Percentiles rank a stretch among this genome's conserved stretches.
phyloP scores from a whole-genome alignment of 805 yeast genomes.

The Ogataea dorogensis region DNA sequence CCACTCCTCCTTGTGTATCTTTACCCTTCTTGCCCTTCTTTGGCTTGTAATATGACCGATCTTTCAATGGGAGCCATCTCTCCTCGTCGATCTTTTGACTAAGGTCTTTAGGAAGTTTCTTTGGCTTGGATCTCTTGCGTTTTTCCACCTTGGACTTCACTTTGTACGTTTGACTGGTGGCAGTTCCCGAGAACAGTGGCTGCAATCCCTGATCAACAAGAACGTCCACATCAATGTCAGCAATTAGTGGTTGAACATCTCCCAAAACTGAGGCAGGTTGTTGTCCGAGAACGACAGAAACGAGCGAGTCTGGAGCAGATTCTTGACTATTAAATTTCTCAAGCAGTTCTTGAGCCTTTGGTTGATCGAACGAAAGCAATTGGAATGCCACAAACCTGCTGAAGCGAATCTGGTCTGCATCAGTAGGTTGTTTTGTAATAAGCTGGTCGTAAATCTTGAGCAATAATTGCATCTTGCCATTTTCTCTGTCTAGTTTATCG shows the following conservation, averaged over 20 bases:
- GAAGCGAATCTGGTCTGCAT: slow-evolving; percentile 26
- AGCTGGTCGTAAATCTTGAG: slow-evolving; percentile 29
- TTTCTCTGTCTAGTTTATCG: slow-evolving; percentile 42
- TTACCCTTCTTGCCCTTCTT: slow-evolving; percentile 61
- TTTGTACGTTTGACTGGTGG: slow-evolving; percentile 6
- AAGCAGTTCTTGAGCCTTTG: slow-evolving; percentile 33
- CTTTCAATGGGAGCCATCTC: slow-evolving; percentile 89
- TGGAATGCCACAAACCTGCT: slow-evolving; percentile 37
- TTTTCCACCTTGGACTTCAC: slow-evolving; percentile 17
- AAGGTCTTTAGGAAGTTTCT: slow-evolving; percentile 27
- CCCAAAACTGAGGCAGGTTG: slow-evolving; percentile 12
- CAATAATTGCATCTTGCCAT: slow-evolving; percentile 35
- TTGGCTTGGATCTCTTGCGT: slow-evolving; percentile 30
- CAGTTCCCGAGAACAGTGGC: slow-evolving; percentile 23
- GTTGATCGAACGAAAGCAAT: slow-evolving; percentile 36
- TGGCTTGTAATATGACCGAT: slow-evolving; percentile 79
- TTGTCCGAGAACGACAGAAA: slow-evolving; percentile 22
- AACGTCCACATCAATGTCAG: slow-evolving; percentile 32
- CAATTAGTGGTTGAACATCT: slow-evolving; percentile 29
- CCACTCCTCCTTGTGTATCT: slow-evolving; percentile 62
- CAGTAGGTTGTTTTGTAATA: slow-evolving; percentile 11
- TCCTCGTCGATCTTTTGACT: slow-evolving; percentile 54
- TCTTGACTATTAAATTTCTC: slow-evolving; percentile 15
- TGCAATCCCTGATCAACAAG: slow-evolving; percentile 31
- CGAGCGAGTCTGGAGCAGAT: slow-evolving; percentile 21